phyloP scores from a whole-genome alignment of 148 eudicot species.

The Polygonum aviculare region DNA sequence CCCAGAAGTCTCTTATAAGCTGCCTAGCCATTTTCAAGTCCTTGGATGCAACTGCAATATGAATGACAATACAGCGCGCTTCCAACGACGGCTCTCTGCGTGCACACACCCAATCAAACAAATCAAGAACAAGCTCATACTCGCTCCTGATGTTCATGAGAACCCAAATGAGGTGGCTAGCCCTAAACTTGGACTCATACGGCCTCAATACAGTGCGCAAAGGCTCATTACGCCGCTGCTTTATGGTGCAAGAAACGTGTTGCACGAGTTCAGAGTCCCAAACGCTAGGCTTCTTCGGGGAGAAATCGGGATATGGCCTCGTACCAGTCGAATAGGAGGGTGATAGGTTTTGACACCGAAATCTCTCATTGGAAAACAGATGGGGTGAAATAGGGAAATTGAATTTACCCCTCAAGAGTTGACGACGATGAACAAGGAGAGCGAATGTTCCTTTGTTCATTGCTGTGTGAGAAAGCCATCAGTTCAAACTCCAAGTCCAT shows the following conservation, averaged over 20 bases:
- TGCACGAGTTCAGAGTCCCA: constrained; percentile 70
- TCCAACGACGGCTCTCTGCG: constrained; percentile 68
- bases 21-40: constrained; percentile 41
- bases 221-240: constrained; percentile 55
- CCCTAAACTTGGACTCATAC: constrained; percentile 49
- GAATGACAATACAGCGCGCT: constrained; percentile 69
- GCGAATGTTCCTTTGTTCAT: constrained; percentile 42
- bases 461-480: constrained; percentile 33
- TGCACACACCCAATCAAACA: constrained; percentile 64
- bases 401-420: constrained; percentile 14
- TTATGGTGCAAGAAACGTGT: constrained; percentile 47
- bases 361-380: constrained; percentile 15
- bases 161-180: constrained; percentile 77
- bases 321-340: constrained; percentile 23
- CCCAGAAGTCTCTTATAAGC: constrained; percentile 53
- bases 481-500: constrained; percentile 14
- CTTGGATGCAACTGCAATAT: constrained; percentile 65
- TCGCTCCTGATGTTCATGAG: constrained; percentile 62
- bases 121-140: constrained; percentile 47
- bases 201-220: constrained; percentile 47
- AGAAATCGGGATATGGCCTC: constrained; percentile 74
- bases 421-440: constrained; percentile 17
- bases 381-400: constrained; percentile 6
- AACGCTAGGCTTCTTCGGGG: constrained; percentile 54
- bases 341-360: not conserved